Evolutionary conservation across 345 rosid species (phyloP).

Genomic region (Aethionema arabicum): DNA sequence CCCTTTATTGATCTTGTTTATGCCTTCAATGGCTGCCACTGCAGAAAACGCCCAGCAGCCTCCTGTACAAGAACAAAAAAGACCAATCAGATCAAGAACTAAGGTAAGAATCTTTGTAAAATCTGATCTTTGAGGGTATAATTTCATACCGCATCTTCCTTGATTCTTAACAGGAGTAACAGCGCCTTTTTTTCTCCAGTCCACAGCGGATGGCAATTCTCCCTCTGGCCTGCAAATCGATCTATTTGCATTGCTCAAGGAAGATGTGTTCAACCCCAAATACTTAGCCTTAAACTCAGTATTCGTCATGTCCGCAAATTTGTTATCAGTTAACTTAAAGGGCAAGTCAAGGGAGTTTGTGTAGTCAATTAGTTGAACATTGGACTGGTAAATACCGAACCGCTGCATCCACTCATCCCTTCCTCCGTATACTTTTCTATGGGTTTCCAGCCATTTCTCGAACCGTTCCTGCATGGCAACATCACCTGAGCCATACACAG

Average conservation of each 20-base stretch:
- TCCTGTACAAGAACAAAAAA: conserved; percentile 43
- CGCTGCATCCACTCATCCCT: conserved; percentile 54
- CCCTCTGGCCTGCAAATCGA: neutral
- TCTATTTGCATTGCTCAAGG: conserved; percentile 5
- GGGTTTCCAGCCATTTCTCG: conserved; percentile 48
- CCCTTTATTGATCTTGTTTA: conserved; percentile 68
- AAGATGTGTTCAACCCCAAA: conserved; percentile 42
- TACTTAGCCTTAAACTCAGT: conserved; percentile 55
- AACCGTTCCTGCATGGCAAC: conserved; percentile 51
- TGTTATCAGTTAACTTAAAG: conserved; percentile 67
- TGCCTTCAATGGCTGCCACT: conserved; percentile 81
- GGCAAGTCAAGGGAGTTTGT: conserved; percentile 62
- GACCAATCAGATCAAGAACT: conserved; percentile 11
- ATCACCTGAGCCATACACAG: conserved; percentile 26
- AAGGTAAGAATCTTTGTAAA: conserved; percentile 18
- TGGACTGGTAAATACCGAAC: conserved; percentile 63
- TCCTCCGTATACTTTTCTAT: conserved; percentile 40
- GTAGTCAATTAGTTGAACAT: conserved; percentile 56
- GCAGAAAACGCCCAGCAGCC: conserved; percentile 98
- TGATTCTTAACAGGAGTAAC: conserved; percentile 81
- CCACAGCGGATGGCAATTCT: conserved; percentile 45
- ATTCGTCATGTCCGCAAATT: conserved; percentile 80
- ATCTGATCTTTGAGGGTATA: conserved; percentile 12
- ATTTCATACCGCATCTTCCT: conserved; percentile 74
- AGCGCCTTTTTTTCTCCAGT: conserved; percentile 82